Base-by-base conservation (phyloP, 2,329 filamentous ascomycete species). In the Sarocladiaceae sp. region DNA sequence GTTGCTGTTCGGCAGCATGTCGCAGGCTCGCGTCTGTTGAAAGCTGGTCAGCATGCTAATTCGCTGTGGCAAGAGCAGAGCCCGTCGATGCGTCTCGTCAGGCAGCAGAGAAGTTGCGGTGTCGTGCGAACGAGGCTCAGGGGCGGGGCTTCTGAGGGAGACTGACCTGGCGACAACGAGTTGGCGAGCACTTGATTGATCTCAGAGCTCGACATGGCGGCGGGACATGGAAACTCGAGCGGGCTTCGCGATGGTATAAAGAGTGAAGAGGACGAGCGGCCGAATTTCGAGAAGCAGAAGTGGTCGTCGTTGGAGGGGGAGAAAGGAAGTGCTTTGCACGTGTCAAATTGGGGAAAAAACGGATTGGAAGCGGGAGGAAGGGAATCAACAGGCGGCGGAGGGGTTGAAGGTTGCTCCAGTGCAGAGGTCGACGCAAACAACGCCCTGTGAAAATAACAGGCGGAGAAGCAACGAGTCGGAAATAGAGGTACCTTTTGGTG, bases 121-220 rank as follows among this genome's bases (percentile, higher is more conserved):
- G 28, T 54, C 31, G 29, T 22, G 56, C 15, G 36, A 50, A 13
- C 29, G 36, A 46, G 48, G 35, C 18, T 55, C 52, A 52, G 49
- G 42, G 51, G 50, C 56, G 49, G 44, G 44, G 44, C 17, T 48
- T 6, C 11, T 20, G 50, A 54, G 56, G 55, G 57, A 58, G 59
- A 73, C 87, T 71, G 78, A 97, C 94, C 93, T 69, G 92, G 82
- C 68, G 92, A 95, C 76, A 97, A 85, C 72, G 94, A 97, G 79
- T 92, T 93, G 75, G 90, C 85, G 79, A 99, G 88, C 78, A 99
- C 93, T 77, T 91, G 87, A 79, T 93, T 96, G 79, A 97, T 95
- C 78, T 97, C 90, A 88, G 95, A 76, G 78, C 77, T 81, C 73
- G 79, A 81, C 80, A 83, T 90, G 72, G 67, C 78, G 70, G 67